phyloP scores from a whole-genome alignment of 139 green algal genomes.

The Nannochloris sp. region DNA sequence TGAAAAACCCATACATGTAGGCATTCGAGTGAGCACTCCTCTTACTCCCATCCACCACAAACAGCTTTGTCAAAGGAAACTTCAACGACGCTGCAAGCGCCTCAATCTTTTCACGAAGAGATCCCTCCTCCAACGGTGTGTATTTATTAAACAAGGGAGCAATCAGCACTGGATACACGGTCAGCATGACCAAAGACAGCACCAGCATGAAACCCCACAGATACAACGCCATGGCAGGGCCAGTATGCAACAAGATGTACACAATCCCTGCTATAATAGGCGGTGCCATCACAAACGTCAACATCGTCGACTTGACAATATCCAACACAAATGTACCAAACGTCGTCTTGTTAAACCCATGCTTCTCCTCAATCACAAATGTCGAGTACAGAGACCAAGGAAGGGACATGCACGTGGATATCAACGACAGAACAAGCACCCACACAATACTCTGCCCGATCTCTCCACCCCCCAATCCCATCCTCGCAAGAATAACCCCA shows the following conservation, averaged over 20 bases:
- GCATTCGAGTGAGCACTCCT: slow-evolving; percentile 69
- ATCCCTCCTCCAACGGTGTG: slow-evolving; percentile 27
- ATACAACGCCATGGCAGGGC: slow-evolving; percentile 58
- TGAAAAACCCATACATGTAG: slow-evolving; percentile 88
- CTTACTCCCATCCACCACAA: slow-evolving; percentile 43
- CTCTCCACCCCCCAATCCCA: background rate
- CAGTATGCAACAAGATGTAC: slow-evolving; percentile 50
- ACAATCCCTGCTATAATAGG: slow-evolving; percentile 60
- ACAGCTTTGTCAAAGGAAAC: slow-evolving; percentile 79
- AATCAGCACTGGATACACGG: slow-evolving; percentile 51
- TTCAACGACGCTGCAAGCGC: slow-evolving; percentile 49
- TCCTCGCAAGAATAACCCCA: background rate
- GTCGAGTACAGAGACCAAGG: slow-evolving; percentile 72
- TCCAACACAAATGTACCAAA: slow-evolving; percentile 59
- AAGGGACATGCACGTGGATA: slow-evolving; percentile 49
- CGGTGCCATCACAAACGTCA: slow-evolving; percentile 55
- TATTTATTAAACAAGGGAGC: slow-evolving; percentile 75
- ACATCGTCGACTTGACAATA: slow-evolving; percentile 41
- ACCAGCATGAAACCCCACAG: slow-evolving; percentile 77
- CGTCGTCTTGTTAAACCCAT: slow-evolving; percentile 91
- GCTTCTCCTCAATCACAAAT: slow-evolving; percentile 66
- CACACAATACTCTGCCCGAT: slow-evolving; percentile 14
- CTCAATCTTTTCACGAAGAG: slow-evolving; percentile 54
- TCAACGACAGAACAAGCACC: slow-evolving; percentile 43
- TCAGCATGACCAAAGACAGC: slow-evolving; percentile 64